Evolutionary conservation across 257 asterid genomes (phyloP).

Genomic region (Solanum sitiens): DNA sequence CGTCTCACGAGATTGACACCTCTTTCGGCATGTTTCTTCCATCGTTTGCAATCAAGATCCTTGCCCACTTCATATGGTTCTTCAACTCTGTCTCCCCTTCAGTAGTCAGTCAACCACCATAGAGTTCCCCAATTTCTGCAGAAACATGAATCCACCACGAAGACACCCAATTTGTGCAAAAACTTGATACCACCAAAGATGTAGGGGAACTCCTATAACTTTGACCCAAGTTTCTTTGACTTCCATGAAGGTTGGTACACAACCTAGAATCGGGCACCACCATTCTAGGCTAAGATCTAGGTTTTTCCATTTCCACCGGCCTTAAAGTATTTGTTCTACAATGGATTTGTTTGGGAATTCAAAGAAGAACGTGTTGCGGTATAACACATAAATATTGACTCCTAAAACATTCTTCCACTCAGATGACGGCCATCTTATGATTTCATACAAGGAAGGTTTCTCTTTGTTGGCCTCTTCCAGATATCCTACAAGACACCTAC

Average conservation of each 20-base stretch:
- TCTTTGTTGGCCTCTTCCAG: not conserved
- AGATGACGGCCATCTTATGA: not conserved
- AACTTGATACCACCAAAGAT: not conserved
- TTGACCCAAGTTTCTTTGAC: not conserved
- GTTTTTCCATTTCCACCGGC: not conserved
- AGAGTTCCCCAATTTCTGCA: not conserved
- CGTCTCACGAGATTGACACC: not conserved
- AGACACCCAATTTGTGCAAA: not conserved
- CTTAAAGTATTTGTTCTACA: not conserved
- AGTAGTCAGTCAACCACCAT: not conserved
- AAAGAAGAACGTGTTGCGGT: not conserved
- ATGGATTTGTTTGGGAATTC: not conserved
- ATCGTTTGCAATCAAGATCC: not conserved
- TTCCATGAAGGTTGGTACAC: not conserved
- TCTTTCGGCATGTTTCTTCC: not conserved
- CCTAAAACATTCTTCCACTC: not conserved
- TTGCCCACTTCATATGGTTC: not conserved
- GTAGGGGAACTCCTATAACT: not conserved
- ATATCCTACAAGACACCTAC: not conserved
- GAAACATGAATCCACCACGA: not conserved
- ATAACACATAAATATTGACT: not conserved
- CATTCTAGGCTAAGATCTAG: not conserved
- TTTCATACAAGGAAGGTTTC: not conserved
- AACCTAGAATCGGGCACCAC: not conserved
- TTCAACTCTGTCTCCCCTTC: not conserved